These are phyloP conservation scores for Malassezia brasiliensis DNA, from an alignment of 1,284 basidiomycete species.

Conservation along the genomic window DNA sequence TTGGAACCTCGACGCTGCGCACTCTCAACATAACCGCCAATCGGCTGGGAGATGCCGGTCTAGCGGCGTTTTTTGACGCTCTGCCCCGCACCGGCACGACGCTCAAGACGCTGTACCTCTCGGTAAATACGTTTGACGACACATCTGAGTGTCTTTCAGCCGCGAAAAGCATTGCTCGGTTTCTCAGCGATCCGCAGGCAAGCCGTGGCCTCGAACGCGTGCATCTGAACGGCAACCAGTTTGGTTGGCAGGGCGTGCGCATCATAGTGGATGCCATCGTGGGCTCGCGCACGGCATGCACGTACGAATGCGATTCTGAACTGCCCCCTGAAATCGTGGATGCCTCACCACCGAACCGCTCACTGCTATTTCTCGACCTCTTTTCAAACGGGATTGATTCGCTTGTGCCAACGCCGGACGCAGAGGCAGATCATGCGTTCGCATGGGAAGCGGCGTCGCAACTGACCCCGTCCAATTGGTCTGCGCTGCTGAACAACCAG, in stretches of 20 bases:
- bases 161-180: constrained; percentile 13
- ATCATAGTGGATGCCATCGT: constrained; percentile 12
- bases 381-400: constrained; percentile 14
- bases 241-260: constrained; percentile 16
- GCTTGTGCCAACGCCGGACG: neutral
- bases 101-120: constrained; percentile 4
- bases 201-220: constrained; percentile 7
- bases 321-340: neutral
- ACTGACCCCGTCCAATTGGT: constrained; percentile 7
- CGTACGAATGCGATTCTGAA: neutral
- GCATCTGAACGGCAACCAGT: constrained; percentile 13
- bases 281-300: constrained; percentile 12
- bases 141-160: neutral
- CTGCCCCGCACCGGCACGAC: constrained; percentile 8
- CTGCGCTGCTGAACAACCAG: neutral
- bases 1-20: constrained; percentile 3
- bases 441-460: constrained; percentile 1
- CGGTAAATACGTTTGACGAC: constrained; percentile 7
- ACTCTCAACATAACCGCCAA: constrained; percentile 14
- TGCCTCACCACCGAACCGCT: constrained; percentile 5
- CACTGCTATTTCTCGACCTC: constrained; percentile 11
- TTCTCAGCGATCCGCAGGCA: constrained; percentile 3
- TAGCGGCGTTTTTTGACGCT: constrained; percentile 11
- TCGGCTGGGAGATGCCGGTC: constrained; percentile 4
- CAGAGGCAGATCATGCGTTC: neutral